A percentile compares a stretch with the other conserved stretches of the same genome.
Conservation (phyloP, 768 basidiomycete genomes). For the Podaxis carcinomalis region DNA sequence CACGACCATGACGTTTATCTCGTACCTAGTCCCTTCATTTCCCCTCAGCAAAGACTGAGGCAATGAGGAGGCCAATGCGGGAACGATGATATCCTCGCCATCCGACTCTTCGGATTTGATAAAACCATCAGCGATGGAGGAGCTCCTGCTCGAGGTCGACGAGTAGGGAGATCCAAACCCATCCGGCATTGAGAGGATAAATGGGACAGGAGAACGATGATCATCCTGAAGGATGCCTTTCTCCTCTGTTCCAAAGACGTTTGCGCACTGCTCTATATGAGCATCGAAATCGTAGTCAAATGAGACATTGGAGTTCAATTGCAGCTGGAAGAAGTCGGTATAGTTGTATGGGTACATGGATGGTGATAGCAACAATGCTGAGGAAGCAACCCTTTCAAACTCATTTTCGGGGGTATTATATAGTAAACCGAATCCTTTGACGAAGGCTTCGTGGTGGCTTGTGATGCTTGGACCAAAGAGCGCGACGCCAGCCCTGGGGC, state of each 20-base stretch:
- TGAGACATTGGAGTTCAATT: neutral
- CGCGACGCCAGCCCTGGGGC: constrained; percentile 8
- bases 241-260: constrained; percentile 7
- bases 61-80: neutral
- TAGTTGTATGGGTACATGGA: constrained; percentile 3
- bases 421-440: constrained; percentile 8
- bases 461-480: constrained; percentile 11
- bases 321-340: constrained; percentile 8
- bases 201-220: neutral
- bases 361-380: neutral
- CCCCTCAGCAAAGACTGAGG: neutral
- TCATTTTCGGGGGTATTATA: constrained; percentile 8
- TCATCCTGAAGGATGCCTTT: constrained; percentile 3
- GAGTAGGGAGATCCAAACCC: constrained; percentile 8
- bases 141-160: constrained; percentile 5
- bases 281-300: constrained; percentile 12
- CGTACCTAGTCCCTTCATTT: constrained; percentile 6
- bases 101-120: constrained; percentile 2
- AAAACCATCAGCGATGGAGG: neutral
- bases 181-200: neutral
- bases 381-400: neutral
- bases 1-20: neutral
- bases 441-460: constrained; percentile 7
- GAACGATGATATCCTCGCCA: neutral
- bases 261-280: constrained; percentile 7